Evolutionary conservation across 768 basidiomycete species (phyloP).

Genomic region (Lanmaoa pseudosensibilis): DNA sequence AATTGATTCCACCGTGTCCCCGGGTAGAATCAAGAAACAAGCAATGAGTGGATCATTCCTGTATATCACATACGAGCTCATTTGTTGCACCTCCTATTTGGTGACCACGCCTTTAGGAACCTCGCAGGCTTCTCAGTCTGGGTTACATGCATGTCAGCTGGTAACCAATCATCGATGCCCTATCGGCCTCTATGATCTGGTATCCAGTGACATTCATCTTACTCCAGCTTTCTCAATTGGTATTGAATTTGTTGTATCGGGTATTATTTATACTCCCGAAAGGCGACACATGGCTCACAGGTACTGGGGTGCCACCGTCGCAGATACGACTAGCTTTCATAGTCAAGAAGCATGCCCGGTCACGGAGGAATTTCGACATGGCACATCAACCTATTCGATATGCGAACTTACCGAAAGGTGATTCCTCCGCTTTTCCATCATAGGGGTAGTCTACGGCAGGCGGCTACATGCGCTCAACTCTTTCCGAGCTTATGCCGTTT

Average conservation of each 20-base stretch:
- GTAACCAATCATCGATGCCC: not conserved
- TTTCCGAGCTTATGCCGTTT: conserved; percentile 38
- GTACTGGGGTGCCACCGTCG: too few species aligned
- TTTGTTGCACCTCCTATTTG: not conserved
- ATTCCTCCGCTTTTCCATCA: not conserved
- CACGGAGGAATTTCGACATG: not conserved
- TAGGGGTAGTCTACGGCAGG: not conserved
- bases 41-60: not conserved
- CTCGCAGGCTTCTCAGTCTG: not conserved
- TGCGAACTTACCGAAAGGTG: not conserved
- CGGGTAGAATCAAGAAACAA: not conserved
- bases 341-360: not conserved
- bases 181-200: not conserved
- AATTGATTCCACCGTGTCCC: too few species aligned
- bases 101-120: not conserved
- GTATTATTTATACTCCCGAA: not conserved
- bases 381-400: not conserved
- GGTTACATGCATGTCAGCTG: not conserved
- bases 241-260: not conserved
- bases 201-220: not conserved
- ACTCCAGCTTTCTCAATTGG: not conserved
- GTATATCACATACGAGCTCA: not conserved
- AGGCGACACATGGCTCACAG: not conserved
- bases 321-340: not conserved
- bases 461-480: conserved; percentile 9